Evolutionary conservation across 208 protist genomes (phyloP).

Genomic region (Naegleria gruberi): DNA sequence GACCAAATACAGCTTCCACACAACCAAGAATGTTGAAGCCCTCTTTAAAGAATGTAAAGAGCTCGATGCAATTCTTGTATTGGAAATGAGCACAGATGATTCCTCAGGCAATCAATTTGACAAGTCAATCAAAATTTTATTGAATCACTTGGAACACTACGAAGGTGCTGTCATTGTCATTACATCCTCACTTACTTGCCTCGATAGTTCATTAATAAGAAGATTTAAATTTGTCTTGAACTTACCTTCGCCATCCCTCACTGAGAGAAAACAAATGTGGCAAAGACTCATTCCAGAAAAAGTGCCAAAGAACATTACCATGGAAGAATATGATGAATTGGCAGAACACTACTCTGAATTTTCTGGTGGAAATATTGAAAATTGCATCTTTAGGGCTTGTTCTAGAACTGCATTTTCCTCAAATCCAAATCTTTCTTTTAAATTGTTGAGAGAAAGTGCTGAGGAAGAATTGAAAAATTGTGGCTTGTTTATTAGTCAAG

Average conservation of each 20-base stretch:
- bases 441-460: background rate
- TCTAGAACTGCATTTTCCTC: background rate
- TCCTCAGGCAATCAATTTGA: background rate
- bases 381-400: background rate
- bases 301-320: background rate
- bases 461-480: background rate
- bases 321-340: no score
- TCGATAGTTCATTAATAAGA: background rate
- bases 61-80: background rate
- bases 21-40: background rate
- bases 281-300: background rate
- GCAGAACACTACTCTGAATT: background rate
- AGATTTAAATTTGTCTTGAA: constrained; percentile 2
- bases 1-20: constrained; percentile 5
- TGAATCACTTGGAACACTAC: background rate
- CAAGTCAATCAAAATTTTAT: background rate
- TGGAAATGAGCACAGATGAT: background rate
- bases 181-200: no score
- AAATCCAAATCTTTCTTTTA: background rate
- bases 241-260: background rate
- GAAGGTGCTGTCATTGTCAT: background rate
- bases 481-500: background rate
- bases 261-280: background rate
- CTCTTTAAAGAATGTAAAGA: constrained; percentile 4
- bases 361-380: background rate